Evolutionary conservation across 2,329 filamentous ascomycete genomes (phyloP), one percentile per base, ranked within the genome.

Genomic region (Fusarium sp.): DNA sequence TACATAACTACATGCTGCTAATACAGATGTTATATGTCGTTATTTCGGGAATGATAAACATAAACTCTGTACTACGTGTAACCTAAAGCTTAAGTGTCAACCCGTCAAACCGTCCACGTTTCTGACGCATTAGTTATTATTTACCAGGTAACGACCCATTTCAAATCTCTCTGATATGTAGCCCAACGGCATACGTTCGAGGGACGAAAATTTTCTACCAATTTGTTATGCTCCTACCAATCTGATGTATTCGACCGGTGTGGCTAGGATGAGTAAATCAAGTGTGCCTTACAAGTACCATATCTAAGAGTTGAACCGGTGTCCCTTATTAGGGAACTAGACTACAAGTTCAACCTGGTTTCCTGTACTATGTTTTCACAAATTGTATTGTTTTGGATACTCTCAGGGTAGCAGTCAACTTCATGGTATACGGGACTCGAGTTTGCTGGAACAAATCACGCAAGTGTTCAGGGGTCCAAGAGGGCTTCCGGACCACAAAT

Each of bases 51-150:
- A 7, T 33, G 30, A 14, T 15, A 33, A 33, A 33, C 30, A 15
- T 33, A 33, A 46, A 39, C 40, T 60, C 27, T 25, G 35, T 40
- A 46, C 33, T 33, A 41, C 40, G 27, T 62, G 56, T 43, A 37
- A 15, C 7, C 9, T 32, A 7, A 19, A 43, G 56, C 22, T 13
- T 20, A 32, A 35, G 7, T 30, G 19, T 35, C 15, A 17, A 53
- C 22, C n/a, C 32, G 40, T 47, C 15, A 25, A 35, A 33, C 27
- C 55, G 32, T 43, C 32, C 25, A 7, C 11, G 15, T 25, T 37
- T 53, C 27, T 25, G 23, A 23, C 32, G 20, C 20, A n/a, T 17
- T 17, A 20, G 37, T 25, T 17, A 33, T 33, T 33, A 14, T 33
- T 33, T 33, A 33, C 30, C 6, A 15, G 30, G 14, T 14, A 33